Percentiles rank a stretch among this genome's conserved stretches.
These are phyloP conservation scores for Tuber brumale DNA, from an alignment of 495 filamentous ascomycete genomes.

Conservation along the genomic window DNA sequence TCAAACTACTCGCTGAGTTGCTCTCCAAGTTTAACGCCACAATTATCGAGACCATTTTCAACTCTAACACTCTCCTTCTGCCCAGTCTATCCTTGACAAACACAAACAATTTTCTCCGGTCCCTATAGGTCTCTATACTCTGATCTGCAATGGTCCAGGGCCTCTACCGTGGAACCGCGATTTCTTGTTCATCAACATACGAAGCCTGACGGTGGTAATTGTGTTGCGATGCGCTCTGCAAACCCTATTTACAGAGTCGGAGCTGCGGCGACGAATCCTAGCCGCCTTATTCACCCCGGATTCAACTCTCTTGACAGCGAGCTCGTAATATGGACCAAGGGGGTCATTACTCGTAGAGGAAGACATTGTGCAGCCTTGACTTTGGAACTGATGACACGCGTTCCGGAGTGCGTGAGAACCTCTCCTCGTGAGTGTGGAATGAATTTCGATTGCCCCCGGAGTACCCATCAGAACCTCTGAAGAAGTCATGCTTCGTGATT, in stretches of 20 bases:
- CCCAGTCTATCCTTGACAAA: background rate
- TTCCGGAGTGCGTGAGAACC: background rate
- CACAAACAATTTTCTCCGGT: background rate
- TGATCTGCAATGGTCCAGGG: background rate
- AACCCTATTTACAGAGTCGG: background rate
- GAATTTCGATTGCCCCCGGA: background rate
- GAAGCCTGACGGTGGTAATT: accelerated
- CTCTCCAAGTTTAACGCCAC: too few relatives aligned
- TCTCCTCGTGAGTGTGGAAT: accelerated
- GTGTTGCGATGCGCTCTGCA: background rate
- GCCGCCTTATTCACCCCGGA: background rate
- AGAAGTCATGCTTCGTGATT: background rate
- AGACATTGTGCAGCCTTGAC: accelerated
- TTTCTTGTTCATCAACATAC: background rate
- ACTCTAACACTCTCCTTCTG: background rate
- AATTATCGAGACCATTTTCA: background rate
- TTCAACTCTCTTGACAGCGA: background rate
- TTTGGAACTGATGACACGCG: background rate
- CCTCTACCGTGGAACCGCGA: background rate
- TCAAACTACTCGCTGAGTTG: too few relatives aligned
- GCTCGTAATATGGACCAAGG: background rate
- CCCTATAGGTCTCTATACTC: background rate
- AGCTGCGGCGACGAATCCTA: background rate
- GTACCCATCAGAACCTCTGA: background rate
- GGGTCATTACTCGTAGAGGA: accelerated